A percentile compares a stretch with the other conserved stretches of the same genome.
Conservation (phyloP, 768 basidiomycete genomes). For the Myochromella boudieri region DNA sequence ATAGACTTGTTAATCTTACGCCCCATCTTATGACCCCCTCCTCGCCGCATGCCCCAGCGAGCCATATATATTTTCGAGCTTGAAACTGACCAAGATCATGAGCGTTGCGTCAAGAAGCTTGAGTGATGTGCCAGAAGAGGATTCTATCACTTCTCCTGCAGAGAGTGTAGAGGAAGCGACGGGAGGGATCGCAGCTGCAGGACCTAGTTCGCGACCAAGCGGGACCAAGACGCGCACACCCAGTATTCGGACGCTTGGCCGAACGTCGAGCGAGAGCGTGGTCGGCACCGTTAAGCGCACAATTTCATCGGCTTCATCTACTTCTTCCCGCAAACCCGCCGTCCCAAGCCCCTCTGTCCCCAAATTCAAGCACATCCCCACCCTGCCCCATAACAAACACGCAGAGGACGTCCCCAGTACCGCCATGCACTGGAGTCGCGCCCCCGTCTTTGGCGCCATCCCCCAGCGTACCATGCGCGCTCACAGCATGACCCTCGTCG, state of each 20-base stretch:
- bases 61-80: too few relatives aligned
- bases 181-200: constrained; percentile 13
- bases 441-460: constrained; percentile 71
- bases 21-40: too few relatives aligned
- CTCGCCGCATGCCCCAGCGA: too few relatives aligned
- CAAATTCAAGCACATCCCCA: constrained; percentile 49
- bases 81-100: constrained; percentile 20
- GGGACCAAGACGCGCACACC: constrained; percentile 21
- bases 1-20: too few relatives aligned
- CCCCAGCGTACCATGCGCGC: constrained; percentile 74
- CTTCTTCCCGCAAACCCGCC: constrained; percentile 12
- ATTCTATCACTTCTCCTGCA: constrained; percentile 12
- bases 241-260: constrained; percentile 35
- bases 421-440: constrained; percentile 83
- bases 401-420: constrained; percentile 65
- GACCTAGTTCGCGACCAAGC: constrained; percentile 12
- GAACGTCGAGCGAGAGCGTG: constrained; percentile 15
- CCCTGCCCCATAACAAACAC: constrained; percentile 61
- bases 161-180: too few relatives aligned
- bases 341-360: constrained; percentile 22
- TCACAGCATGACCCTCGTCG: constrained; percentile 82
- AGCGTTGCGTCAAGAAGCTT: constrained; percentile 23
- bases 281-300: too few relatives aligned
- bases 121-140: constrained; percentile 35
- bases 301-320: neutral